Evolutionary conservation across 345 rosid genomes (phyloP).

Genomic region (Gossypium australe): DNA sequence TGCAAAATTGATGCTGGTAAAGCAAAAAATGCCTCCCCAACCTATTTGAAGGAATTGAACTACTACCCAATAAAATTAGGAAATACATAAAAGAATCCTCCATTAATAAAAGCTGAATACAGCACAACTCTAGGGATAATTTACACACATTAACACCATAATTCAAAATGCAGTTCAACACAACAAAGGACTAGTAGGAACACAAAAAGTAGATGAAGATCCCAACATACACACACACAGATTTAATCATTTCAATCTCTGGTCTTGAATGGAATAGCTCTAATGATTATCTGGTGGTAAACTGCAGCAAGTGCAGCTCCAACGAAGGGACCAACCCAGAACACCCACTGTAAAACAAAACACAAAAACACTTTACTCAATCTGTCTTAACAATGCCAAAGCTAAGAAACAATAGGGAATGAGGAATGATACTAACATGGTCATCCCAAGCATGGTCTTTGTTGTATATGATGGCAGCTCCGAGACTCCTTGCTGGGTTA

Average conservation of each 20-base stretch:
- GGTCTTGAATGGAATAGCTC: slow-evolving; percentile 68
- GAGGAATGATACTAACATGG: slow-evolving; percentile 29
- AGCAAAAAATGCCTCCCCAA: too few species aligned
- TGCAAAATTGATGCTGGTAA: too few species aligned
- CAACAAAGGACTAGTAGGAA: too few species aligned
- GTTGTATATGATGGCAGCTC: slow-evolving; percentile 63
- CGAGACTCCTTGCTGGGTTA: slow-evolving; percentile 71
- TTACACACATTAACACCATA: slow-evolving; percentile 11
- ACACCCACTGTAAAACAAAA: slow-evolving; percentile 47
- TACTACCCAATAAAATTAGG: too few species aligned
- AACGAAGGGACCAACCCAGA: slow-evolving; percentile 75
- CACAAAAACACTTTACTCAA: not conserved
- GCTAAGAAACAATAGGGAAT: not conserved
- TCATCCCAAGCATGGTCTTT: slow-evolving; percentile 51
- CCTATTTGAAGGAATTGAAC: too few species aligned
- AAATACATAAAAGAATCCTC: slow-evolving; percentile 14
- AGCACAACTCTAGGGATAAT: slow-evolving; percentile 16
- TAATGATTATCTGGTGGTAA: slow-evolving; percentile 64
- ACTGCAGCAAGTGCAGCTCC: slow-evolving; percentile 75
- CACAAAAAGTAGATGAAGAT: too few species aligned
- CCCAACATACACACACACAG: too few species aligned
- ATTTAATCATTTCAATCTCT: slow-evolving; percentile 29
- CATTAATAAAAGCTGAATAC: slow-evolving; percentile 6
- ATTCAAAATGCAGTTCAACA: too few species aligned
- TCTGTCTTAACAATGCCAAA: not conserved